Evolutionary conservation across 352 stramenopile genomes (phyloP).

Genomic region (Phytophthora idaei): DNA sequence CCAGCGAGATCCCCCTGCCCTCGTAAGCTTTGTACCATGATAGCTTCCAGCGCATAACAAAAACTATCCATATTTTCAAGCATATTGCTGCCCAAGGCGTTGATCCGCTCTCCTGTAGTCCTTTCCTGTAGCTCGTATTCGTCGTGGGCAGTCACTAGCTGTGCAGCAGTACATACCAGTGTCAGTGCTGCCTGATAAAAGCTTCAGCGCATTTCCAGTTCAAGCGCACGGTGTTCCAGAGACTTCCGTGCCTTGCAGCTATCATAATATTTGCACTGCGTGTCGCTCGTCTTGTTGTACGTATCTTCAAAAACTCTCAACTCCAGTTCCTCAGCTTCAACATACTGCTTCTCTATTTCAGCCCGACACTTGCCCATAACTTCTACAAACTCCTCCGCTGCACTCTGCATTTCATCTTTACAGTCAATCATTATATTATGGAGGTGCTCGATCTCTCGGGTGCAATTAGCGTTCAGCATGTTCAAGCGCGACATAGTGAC

Average conservation of each 20-base stretch:
- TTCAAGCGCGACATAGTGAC: constrained; percentile 21
- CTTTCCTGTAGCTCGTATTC: constrained; percentile 2
- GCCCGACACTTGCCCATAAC: constrained; percentile 4
- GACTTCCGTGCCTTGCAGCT: neutral
- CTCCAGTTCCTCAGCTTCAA: neutral
- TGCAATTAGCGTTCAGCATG: neutral
- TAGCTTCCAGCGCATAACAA: constrained; percentile 1
- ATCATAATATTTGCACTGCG: constrained; percentile 3
- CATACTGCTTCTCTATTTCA: neutral
- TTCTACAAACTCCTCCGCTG: constrained; percentile 9
- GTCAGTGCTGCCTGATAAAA: constrained; percentile 14
- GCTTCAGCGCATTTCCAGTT: constrained; percentile 3
- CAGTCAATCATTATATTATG: neutral
- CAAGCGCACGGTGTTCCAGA: constrained; percentile 9
- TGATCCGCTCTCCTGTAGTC: neutral
- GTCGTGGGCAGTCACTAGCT: neutral
- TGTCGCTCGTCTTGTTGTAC: constrained; percentile 5
- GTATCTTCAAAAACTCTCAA: constrained; percentile 14
- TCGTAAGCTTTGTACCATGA: neutral
- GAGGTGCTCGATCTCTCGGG: constrained; percentile 1
- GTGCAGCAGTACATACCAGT: neutral
- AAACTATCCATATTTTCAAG: constrained; percentile 16
- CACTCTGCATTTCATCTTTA: constrained; percentile 5
- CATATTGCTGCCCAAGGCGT: constrained; percentile 10
- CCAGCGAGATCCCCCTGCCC: neutral